A percentile compares a stretch with the other conserved stretches of the same genome.
These are phyloP conservation scores for Thalassiosira livingstoniorum DNA, from an alignment of 352 stramenopile genomes.

Conservation along the genomic window DNA sequence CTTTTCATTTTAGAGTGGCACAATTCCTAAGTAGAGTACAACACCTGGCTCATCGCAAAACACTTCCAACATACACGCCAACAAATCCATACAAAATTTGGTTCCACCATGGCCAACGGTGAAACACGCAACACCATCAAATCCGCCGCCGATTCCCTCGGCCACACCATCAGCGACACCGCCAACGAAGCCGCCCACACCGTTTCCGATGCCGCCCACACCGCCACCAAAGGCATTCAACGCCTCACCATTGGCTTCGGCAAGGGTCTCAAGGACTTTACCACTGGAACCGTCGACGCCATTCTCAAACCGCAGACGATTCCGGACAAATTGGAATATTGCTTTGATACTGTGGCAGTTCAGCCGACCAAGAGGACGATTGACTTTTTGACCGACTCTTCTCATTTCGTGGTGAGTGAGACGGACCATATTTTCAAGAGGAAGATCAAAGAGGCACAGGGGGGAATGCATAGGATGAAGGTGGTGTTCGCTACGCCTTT, in stretches of 20 bases:
- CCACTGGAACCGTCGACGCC: slow-evolving; percentile 39
- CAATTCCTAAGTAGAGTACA: no score
- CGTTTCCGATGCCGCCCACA: neutral
- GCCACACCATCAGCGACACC: slow-evolving; percentile 9
- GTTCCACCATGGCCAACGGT: slow-evolving; percentile 15
- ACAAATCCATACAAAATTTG: no score
- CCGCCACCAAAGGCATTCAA: slow-evolving; percentile 14
- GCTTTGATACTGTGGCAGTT: slow-evolving; percentile 37
- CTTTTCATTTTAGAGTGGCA: no score
- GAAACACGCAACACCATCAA: slow-evolving; percentile 24
- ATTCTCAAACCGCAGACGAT: slow-evolving; percentile 46
- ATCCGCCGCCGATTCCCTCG: no score
- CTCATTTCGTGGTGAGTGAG: neutral
- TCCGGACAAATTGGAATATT: slow-evolving; percentile 42
- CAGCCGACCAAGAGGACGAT: slow-evolving; percentile 41
- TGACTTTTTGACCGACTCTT: slow-evolving; percentile 40
- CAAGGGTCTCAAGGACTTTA: slow-evolving; percentile 25
- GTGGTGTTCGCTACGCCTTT: slow-evolving; percentile 51
- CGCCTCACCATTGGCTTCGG: slow-evolving; percentile 12
- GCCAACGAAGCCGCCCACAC: slow-evolving; percentile 18
- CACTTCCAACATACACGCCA: no score
- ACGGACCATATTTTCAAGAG: slow-evolving; percentile 16
- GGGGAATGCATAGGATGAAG: slow-evolving; percentile 38
- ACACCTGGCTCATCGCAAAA: no score
- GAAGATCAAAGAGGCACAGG: slow-evolving; percentile 31